These are phyloP conservation scores for Dryas drummondii DNA, from an alignment of 306 rosid species.

Conservation along the genomic window DNA sequence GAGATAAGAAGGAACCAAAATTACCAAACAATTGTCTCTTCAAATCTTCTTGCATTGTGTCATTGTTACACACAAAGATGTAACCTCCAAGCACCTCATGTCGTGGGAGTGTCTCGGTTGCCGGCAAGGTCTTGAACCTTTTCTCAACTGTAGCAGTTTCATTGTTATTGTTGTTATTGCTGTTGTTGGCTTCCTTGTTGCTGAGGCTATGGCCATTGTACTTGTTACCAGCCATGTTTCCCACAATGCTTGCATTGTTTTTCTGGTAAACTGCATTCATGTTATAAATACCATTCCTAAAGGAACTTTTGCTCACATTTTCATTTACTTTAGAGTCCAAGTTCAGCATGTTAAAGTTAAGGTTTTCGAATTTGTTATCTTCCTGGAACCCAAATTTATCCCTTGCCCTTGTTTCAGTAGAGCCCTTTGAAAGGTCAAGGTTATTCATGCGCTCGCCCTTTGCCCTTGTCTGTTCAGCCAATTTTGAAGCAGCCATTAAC, in stretches of 20 bases:
- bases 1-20: conserved; percentile 3
- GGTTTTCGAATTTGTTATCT: conserved; percentile 83
- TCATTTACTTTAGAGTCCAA: conserved; percentile 71
- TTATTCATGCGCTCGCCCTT: conserved; percentile 92
- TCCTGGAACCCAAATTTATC: conserved; percentile 87
- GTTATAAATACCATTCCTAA: conserved; percentile 59
- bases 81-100: conserved; percentile 99
- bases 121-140: conserved; percentile 98
- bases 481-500: conserved; percentile 84
- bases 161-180: conserved; percentile 33
- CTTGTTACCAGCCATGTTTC: conserved; percentile 62
- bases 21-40: conserved; percentile 95
- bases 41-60: conserved; percentile 98
- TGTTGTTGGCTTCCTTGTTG: conserved; percentile 63
- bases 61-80: conserved; percentile 97
- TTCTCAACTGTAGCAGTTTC: conserved; percentile 69
- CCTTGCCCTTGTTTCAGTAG: conserved; percentile 63
- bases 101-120: conserved; percentile 94
- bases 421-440: conserved; percentile 83
- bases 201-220: conserved; percentile 50
- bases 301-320: conserved; percentile 55
- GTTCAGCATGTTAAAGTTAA: conserved; percentile 74
- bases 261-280: conserved; percentile 76
- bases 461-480: conserved; percentile 90
- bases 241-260: conserved; percentile 53